phyloP scores from a whole-genome alignment of 805 yeast species.

The Nakazawaea anatomiae region DNA sequence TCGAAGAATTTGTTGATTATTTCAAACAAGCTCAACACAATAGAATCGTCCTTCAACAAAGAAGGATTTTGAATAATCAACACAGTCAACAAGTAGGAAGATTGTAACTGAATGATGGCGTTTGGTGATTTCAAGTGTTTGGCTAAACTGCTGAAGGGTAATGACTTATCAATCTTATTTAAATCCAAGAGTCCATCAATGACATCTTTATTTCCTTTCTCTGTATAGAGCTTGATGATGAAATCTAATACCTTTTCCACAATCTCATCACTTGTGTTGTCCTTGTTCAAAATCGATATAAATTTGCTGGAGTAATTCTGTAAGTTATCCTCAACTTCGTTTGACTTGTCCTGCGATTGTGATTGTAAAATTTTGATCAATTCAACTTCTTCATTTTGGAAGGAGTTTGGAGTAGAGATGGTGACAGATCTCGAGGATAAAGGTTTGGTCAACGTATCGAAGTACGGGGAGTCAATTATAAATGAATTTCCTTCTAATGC shows the following conservation, averaged over 20 bases:
- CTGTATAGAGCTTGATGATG: slow-evolving; percentile 14
- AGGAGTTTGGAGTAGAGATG: not conserved
- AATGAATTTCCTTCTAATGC: not conserved
- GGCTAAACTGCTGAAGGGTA: slow-evolving; percentile 49
- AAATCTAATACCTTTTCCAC: slow-evolving; percentile 21
- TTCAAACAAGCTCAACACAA: slow-evolving; percentile 32
- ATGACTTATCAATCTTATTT: slow-evolving; percentile 32
- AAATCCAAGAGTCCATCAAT: slow-evolving; percentile 32
- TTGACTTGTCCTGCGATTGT: not conserved
- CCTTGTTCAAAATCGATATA: slow-evolving; percentile 7
- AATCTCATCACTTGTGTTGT: not conserved
- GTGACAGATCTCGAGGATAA: not conserved
- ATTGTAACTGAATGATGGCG: slow-evolving; percentile 47
- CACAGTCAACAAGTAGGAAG: slow-evolving; percentile 47
- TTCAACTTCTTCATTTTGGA: slow-evolving; percentile 1
- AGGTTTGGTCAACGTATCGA: slow-evolving; percentile 3
- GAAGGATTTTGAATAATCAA: slow-evolving; percentile 30
- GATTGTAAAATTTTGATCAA: not conserved
- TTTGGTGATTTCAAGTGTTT: slow-evolving; percentile 50
- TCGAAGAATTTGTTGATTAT: slow-evolving; percentile 21
- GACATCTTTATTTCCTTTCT: not conserved
- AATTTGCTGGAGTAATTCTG: slow-evolving; percentile 2
- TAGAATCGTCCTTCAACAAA: slow-evolving; percentile 22
- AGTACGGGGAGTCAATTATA: slow-evolving; percentile 5
- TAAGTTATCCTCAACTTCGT: not conserved